Percentiles rank a stretch among this genome's conserved stretches.
These are phyloP conservation scores for Clohesyomyces aquaticus DNA, from an alignment of 495 filamentous ascomycete genomes.

Conservation along the genomic window DNA sequence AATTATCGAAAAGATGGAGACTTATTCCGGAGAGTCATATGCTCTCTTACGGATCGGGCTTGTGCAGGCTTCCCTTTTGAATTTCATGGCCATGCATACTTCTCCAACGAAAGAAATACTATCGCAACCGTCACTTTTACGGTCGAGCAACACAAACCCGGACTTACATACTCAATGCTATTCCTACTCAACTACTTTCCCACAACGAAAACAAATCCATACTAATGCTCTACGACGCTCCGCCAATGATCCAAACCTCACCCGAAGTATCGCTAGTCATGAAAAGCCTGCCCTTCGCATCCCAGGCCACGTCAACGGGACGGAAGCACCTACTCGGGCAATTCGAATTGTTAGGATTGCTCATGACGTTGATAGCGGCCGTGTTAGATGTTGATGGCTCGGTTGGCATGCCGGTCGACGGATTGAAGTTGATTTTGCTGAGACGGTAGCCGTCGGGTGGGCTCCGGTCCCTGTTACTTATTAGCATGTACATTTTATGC, in stretches of 20 bases:
- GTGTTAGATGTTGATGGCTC: constrained; percentile 46
- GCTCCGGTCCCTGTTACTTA: constrained; percentile 2
- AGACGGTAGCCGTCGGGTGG: constrained; percentile 52
- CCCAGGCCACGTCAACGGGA: constrained; percentile 54
- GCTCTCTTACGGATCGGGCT: too few species aligned
- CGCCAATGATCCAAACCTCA: constrained; percentile 55
- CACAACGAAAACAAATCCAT: neutral
- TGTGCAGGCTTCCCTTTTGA: too few species aligned
- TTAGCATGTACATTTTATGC: neutral
- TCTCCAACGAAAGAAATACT: too few species aligned
- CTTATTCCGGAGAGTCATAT: too few species aligned
- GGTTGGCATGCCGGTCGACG: constrained; percentile 49
- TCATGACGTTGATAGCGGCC: constrained; percentile 51
- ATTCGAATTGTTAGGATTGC: constrained; percentile 47
- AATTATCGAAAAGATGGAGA: too few species aligned
- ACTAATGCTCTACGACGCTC: constrained; percentile 11
- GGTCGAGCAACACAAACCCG: neutral
- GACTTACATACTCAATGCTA: neutral
- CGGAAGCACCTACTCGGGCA: constrained; percentile 52
- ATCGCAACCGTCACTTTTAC: too few species aligned
- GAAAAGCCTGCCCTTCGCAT: constrained; percentile 51
- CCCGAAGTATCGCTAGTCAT: constrained; percentile 53
- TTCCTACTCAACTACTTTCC: neutral
- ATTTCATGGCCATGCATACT: too few species aligned
- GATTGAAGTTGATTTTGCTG: constrained; percentile 49